Conservation (phyloP, 768 basidiomycete species). For the Daedalea quercina region DNA sequence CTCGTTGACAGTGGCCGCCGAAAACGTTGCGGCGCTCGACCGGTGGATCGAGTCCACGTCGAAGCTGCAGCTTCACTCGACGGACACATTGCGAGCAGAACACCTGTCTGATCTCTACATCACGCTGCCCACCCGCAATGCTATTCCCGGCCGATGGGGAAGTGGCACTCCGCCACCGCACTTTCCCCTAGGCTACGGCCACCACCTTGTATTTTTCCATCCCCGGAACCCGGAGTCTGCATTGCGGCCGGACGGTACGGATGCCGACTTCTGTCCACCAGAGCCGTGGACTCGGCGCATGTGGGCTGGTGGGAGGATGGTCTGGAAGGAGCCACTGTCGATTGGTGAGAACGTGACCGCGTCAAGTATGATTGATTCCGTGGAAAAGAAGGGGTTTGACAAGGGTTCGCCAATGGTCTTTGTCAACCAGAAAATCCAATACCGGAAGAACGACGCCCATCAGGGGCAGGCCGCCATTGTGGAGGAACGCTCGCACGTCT, state of each 20-base stretch:
- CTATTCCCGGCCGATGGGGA: slow-evolving; percentile 24
- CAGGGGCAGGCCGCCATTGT: slow-evolving; percentile 42
- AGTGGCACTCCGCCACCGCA: slow-evolving; percentile 32
- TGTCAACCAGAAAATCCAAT: slow-evolving; percentile 57
- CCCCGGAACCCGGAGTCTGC: slow-evolving; percentile 48
- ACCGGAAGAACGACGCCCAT: slow-evolving; percentile 36
- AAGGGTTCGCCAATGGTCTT: slow-evolving; percentile 65
- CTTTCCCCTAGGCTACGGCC: slow-evolving; percentile 51
- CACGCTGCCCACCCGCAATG: slow-evolving; percentile 68
- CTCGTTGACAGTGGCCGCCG: slow-evolving; percentile 9
- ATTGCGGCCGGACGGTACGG: slow-evolving; percentile 66
- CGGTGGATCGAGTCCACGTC: slow-evolving; percentile 48
- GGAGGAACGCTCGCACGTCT: slow-evolving; percentile 69
- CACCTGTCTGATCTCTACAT: slow-evolving; percentile 58
- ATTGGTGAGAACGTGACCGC: slow-evolving; percentile 49
- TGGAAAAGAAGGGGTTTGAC: slow-evolving; percentile 63
- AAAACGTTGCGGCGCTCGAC: slow-evolving; percentile 29
- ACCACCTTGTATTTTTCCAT: slow-evolving; percentile 74
- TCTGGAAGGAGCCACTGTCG: slow-evolving; percentile 50
- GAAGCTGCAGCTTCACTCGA: slow-evolving; percentile 27
- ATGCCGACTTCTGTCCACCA: slow-evolving; percentile 65
- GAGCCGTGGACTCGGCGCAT: slow-evolving; percentile 70
- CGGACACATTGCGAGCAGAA: slow-evolving; percentile 47
- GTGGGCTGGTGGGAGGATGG: slow-evolving; percentile 73
- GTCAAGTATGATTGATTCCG: slow-evolving; percentile 38